A percentile compares a stretch with the other conserved stretches of the same genome.
These are phyloP conservation scores for Diaporthe eres DNA, from an alignment of 2,329 filamentous ascomycete species.

Conservation along the genomic window DNA sequence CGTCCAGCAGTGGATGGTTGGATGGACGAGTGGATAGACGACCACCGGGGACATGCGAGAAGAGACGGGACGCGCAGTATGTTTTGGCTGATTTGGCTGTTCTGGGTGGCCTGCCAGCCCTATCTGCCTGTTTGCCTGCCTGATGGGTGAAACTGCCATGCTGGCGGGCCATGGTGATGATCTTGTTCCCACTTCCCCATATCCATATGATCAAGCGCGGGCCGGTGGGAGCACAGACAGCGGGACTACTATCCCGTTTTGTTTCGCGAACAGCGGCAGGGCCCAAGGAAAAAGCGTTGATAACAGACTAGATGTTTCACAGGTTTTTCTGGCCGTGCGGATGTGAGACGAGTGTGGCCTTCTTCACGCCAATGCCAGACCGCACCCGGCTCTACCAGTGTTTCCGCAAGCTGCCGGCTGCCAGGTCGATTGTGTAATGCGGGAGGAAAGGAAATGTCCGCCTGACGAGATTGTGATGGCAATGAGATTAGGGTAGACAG, in stretches of 20 bases:
- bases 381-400: not conserved
- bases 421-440: not conserved
- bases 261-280: constrained; percentile 24
- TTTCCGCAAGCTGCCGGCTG: not conserved
- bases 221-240: constrained; percentile 32
- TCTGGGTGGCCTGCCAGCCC: not conserved
- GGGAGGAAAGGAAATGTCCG: not conserved
- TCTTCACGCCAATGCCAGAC: not conserved
- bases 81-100: not conserved
- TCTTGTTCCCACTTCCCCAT: constrained; percentile 22
- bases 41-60: not conserved
- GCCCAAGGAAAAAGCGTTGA: not conserved
- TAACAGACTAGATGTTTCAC: constrained; percentile 3
- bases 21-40: not conserved
- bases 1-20: not conserved
- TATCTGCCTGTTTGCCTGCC: not conserved
- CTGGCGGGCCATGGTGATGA: not conserved
- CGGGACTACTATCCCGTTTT: constrained; percentile 15
- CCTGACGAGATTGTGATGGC: not conserved
- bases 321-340: not conserved
- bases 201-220: not conserved
- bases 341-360: not conserved
- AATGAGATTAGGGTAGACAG: not conserved
- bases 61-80: not conserved
- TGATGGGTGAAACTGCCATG: not conserved